These are phyloP conservation scores for Straminergon stramineum DNA, from an alignment of 225 moss, liverwort and hornwort genomes.

Conservation along the genomic window DNA sequence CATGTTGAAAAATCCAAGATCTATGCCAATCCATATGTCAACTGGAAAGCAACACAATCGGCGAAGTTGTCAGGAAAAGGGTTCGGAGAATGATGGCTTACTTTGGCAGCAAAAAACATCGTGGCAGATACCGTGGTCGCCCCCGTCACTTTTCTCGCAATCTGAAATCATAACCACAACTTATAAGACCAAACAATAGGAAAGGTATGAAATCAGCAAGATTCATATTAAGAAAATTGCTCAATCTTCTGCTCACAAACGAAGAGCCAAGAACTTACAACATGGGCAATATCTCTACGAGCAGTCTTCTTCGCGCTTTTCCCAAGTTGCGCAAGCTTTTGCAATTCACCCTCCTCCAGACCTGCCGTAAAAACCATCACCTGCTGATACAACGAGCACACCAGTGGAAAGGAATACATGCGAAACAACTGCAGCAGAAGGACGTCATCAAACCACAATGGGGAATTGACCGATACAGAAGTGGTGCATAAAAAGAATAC, in stretches of 20 bases:
- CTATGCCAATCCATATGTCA: background rate
- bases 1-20: background rate
- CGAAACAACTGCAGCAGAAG: background rate
- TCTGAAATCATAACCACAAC: constrained; percentile 28
- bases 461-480: background rate
- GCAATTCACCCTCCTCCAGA: constrained; percentile 59
- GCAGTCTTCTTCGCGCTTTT: constrained; percentile 59
- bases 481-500: background rate
- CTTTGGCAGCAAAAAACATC: constrained; percentile 94
- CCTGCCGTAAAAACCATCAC: constrained; percentile 29
- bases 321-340: constrained; percentile 65
- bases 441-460: background rate
- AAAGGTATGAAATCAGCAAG: background rate
- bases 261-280: constrained; percentile 38
- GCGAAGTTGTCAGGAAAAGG: background rate
- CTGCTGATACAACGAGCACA: background rate
- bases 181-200: background rate
- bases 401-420: background rate
- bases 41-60: background rate
- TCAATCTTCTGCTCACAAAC: background rate
- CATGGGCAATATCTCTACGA: constrained; percentile 84
- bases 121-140: constrained; percentile 99
- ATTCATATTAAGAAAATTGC: background rate
- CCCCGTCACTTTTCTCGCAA: constrained; percentile 60
- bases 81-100: background rate